Percentiles rank a stretch among this genome's conserved stretches.
Conservation (phyloP, 2,329 filamentous ascomycete species). For the Scedosporium minutisporum region DNA sequence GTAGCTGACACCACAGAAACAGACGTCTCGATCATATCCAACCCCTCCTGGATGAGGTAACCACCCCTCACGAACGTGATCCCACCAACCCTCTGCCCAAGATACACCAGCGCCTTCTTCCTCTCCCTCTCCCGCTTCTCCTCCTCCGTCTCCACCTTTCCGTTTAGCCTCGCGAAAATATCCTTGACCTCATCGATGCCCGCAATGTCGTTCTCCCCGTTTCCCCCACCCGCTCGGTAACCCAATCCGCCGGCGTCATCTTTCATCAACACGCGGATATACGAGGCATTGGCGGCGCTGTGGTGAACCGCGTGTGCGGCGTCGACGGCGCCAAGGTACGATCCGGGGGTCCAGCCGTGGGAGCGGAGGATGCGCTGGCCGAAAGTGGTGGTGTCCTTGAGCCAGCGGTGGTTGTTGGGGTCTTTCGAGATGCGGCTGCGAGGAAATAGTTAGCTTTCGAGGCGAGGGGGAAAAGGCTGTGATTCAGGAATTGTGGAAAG, state of each 20-base stretch:
- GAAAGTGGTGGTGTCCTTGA: conserved; percentile 69
- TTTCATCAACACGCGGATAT: conserved; percentile 77
- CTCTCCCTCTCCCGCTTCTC: conserved; percentile 59
- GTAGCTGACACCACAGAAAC: conserved; percentile 31
- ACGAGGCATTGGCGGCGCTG: conserved; percentile 70
- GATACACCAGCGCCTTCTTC: conserved; percentile 63
- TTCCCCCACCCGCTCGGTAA: conserved; percentile 49
- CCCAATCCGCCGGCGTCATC: conserved; percentile 88
- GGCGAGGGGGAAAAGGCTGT: neutral
- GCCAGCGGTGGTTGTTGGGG: conserved; percentile 94
- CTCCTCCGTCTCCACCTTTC: conserved; percentile 65
- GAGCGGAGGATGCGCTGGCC: conserved; percentile 81
- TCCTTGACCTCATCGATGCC: conserved; percentile 82
- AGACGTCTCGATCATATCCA: conserved; percentile 29
- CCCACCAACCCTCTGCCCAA: conserved; percentile 64
- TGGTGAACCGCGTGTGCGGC: conserved; percentile 67
- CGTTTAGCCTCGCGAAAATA: conserved; percentile 80
- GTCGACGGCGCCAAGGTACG: conserved; percentile 68
- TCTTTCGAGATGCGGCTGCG: conserved; percentile 57
- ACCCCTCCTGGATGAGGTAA: conserved; percentile 31
- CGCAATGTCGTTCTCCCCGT: conserved; percentile 67
- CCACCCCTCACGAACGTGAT: conserved; percentile 88
- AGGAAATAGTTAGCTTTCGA: neutral
- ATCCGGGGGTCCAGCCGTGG: conserved; percentile 85
- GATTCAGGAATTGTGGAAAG: neutral